phyloP scores from a whole-genome alignment of 306 rosid species.

The Gastrolobium bilobum region DNA sequence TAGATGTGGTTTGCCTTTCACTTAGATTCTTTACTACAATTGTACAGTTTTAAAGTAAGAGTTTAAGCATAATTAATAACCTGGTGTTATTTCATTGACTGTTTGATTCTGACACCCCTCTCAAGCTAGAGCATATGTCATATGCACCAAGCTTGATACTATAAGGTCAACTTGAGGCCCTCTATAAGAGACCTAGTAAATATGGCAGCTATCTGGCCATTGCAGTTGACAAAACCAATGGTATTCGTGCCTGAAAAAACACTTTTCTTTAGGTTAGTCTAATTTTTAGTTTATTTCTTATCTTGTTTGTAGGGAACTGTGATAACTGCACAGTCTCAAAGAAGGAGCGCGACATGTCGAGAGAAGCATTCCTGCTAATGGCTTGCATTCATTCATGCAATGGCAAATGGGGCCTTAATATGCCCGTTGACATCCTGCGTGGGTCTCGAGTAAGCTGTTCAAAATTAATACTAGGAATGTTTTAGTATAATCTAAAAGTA shows the following conservation, averaged over 20 bases:
- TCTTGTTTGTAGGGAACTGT: constrained; percentile 73
- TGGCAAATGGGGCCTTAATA: constrained; percentile 82
- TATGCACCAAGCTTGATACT: constrained; percentile 13
- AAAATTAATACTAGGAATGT: constrained; percentile 24
- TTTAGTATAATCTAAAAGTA: constrained; percentile 23
- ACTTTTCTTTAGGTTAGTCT: background rate
- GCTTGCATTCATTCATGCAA: constrained; percentile 83
- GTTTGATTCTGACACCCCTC: constrained; percentile 2
- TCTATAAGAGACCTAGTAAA: background rate
- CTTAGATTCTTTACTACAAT: constrained; percentile 44
- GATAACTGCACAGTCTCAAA: constrained; percentile 78
- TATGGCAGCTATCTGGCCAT: constrained; percentile 23
- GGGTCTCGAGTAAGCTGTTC: constrained; percentile 86
- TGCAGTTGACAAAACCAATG: constrained; percentile 31
- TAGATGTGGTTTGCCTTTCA: constrained; percentile 75
- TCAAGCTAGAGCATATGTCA: constrained; percentile 35
- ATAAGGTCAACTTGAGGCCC: constrained; percentile 3
- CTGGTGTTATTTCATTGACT: constrained; percentile 30
- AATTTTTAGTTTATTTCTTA: constrained; percentile 36
- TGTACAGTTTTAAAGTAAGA: constrained; percentile 25
- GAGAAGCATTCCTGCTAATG: constrained; percentile 89
- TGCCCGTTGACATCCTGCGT: constrained; percentile 86
- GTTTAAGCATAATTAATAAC: constrained; percentile 19
- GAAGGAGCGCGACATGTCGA: constrained; percentile 82
- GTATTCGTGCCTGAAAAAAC: constrained; percentile 4